A percentile compares a stretch with the other conserved stretches of the same genome.
Conservation (phyloP, 495 filamentous ascomycete genomes). For the Letharia columbiana region DNA sequence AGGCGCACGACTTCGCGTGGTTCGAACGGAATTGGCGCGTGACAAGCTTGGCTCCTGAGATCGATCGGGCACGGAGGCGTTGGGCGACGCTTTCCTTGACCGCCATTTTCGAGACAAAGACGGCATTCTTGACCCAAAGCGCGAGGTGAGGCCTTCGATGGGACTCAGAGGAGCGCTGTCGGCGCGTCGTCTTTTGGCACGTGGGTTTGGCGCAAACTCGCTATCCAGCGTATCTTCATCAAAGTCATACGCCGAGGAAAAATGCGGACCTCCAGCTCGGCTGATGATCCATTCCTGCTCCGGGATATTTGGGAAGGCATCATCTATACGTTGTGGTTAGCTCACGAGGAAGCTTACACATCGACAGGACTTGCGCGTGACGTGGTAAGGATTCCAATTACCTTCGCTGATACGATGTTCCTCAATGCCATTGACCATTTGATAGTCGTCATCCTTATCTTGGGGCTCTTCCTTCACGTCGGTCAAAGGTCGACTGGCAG, state of each 20-base stretch:
- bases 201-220: constrained; percentile 42
- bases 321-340: constrained; percentile 5
- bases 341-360: neutral
- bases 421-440: constrained; percentile 27
- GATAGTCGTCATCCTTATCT: constrained; percentile 34
- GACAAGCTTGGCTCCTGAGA: constrained; percentile 38
- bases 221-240: constrained; percentile 50
- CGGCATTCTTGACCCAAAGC: constrained; percentile 62
- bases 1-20: constrained; percentile 39
- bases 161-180: constrained; percentile 49
- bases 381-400: constrained; percentile 4
- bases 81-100: constrained; percentile 42
- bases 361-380: neutral
- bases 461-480: constrained; percentile 47
- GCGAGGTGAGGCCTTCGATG: constrained; percentile 38
- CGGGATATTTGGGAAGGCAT: constrained; percentile 9
- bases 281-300: constrained; percentile 17
- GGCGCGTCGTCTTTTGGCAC: constrained; percentile 55
- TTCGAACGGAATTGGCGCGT: constrained; percentile 51
- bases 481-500: constrained; percentile 37
- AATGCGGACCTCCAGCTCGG: constrained; percentile 22
- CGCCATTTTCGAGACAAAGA: constrained; percentile 52
- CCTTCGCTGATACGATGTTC: constrained; percentile 11
- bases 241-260: constrained; percentile 51
- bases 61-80: constrained; percentile 40